Evolutionary conservation across 495 filamentous ascomycete genomes (phyloP), one percentile per base, ranked within the genome.

Genomic region (Hypoxylon cercidicola): DNA sequence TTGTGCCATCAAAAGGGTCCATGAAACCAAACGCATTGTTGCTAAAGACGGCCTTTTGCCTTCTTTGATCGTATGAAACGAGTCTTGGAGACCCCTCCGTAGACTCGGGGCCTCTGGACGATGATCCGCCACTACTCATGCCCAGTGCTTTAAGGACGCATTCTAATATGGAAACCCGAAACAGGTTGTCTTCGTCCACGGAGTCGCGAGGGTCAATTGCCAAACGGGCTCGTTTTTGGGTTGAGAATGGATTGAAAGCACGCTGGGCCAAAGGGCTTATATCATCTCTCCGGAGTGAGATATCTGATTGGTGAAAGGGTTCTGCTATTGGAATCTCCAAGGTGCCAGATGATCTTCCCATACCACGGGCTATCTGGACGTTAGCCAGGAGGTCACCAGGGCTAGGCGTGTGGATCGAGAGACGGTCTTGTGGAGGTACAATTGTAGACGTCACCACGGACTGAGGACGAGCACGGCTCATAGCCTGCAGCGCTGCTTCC

Each of bases 141-240:
- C 95, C 95, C 65, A 99, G 90, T 10, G 93, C 90, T 72, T 96
- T 97, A 77, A 97, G 92, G 69, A 98, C 96, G 72, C 95, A 98
- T 54, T 97, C 93, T 16, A 97, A 76, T 16, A 98, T 92, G 0
- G 93, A 94, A 62, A 92, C 91, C 15, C 96, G 83, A 74, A 98
- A 98, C 9, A 94, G 68, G 52, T 86, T 83, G 66, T 97, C 93
- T 66, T 97, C 95, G 56, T 97, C 87, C 11, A 93, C 71, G 3
- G 89, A 87, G 21, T 96, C 90, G 61, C 90, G 87, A 7, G 88
- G 87, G 60, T 89, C 86, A 12, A 88, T 75, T 9, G 80, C 71
- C 6, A 84, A 70, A 35, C 84, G 81, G 30, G 69, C 75, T 43
- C 87, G 78, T 4, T 84, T 78, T 8, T 86, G 83, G 3, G 81